Conservation (phyloP, 805 yeast genomes). For the Schwanniomyces vanrijiae region DNA sequence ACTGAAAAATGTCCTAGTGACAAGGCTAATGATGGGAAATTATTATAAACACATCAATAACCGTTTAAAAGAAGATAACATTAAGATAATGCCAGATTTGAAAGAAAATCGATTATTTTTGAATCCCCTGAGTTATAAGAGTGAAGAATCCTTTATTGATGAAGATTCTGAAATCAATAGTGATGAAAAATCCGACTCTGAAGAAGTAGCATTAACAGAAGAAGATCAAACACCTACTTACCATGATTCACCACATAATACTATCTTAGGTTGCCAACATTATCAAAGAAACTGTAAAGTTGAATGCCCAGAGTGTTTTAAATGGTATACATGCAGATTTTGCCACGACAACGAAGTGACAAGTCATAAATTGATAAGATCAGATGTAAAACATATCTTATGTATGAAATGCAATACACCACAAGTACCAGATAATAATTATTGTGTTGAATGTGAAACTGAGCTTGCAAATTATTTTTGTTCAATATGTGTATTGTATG, state of each 20-base stretch:
- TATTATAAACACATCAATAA: conserved; percentile 49
- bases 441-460: conserved; percentile 66
- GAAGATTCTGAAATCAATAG: conserved; percentile 4
- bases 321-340: conserved; percentile 80
- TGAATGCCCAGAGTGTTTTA: conserved; percentile 72
- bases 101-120: conserved; percentile 18
- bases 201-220: conserved; percentile 48
- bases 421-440: conserved; percentile 66
- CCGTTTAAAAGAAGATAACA: conserved; percentile 20
- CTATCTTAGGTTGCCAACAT: conserved; percentile 74
- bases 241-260: conserved; percentile 38
- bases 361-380: conserved; percentile 50
- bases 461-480: conserved; percentile 79
- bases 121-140: conserved; percentile 4
- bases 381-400: conserved; percentile 62
- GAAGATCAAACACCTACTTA: conserved; percentile 51
- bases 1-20: conserved; percentile 52
- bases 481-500: conserved; percentile 74
- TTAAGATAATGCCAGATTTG: conserved; percentile 9
- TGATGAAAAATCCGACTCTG: conserved; percentile 12
- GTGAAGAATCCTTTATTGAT: not conserved
- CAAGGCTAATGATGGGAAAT: conserved; percentile 68
- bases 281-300: conserved; percentile 81
- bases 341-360: conserved; percentile 72
- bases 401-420: conserved; percentile 81